A percentile compares a stretch with the other conserved stretches of the same genome.
These are phyloP conservation scores for Betula pendula DNA, from an alignment of 306 rosid species.

Conservation along the genomic window DNA sequence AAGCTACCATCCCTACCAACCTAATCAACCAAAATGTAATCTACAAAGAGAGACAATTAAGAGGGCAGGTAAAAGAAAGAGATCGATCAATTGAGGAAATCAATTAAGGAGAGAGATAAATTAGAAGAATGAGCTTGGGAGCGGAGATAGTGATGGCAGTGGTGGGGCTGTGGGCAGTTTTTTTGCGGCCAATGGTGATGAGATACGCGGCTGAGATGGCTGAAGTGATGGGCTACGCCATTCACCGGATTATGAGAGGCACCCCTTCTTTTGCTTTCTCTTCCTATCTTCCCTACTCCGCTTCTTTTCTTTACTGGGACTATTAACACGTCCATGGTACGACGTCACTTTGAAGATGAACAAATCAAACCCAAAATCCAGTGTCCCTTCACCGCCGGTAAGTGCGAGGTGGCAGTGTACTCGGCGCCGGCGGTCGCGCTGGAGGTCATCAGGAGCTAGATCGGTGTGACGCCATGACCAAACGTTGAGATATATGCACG, in stretches of 20 bases:
- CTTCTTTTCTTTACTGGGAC: background rate
- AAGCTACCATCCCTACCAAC: background rate
- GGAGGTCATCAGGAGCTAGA: too few relatives aligned
- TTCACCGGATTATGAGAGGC: conserved; percentile 19
- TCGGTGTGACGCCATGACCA: too few relatives aligned
- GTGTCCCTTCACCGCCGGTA: too few relatives aligned
- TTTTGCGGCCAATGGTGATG: conserved; percentile 40
- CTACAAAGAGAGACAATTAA: background rate
- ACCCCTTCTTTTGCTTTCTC: conserved; percentile 22
- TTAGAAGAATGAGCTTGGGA: conserved; percentile 35
- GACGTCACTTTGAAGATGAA: too few relatives aligned
- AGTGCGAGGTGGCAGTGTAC: too few relatives aligned
- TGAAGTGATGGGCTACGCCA: conserved; percentile 8
- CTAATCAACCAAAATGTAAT: background rate
- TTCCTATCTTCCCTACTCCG: conserved; percentile 13
- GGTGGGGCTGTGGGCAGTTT: conserved; percentile 44
- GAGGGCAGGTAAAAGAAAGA: too few relatives aligned
- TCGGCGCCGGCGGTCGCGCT: too few relatives aligned
- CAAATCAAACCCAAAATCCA: background rate
- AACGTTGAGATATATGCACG: too few relatives aligned
- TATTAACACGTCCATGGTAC: too few relatives aligned
- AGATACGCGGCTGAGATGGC: conserved; percentile 33
- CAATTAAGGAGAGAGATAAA: background rate
- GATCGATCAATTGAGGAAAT: too few relatives aligned
- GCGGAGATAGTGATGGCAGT: conserved; percentile 28